Base-by-base conservation (phyloP, 768 basidiomycete genomes). In the Lentinus tigrinus region DNA sequence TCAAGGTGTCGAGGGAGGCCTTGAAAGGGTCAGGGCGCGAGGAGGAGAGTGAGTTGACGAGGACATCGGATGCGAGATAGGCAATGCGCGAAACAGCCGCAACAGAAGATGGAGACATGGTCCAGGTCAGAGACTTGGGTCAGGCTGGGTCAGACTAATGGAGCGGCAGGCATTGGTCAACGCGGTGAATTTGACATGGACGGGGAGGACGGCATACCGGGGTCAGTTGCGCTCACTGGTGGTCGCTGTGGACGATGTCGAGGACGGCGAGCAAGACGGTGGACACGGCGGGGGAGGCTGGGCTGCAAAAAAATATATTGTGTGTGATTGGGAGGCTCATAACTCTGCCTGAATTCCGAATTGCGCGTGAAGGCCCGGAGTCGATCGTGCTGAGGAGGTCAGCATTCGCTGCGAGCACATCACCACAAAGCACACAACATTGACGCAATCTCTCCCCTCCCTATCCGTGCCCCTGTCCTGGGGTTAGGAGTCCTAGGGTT, bases 21-120 rank as follows among this genome's bases (percentile, higher is more conserved):
- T 75, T 63, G 68, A 83, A 85, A 40, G 67, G 59, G 0, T 82
- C 85, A 31, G 63, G 63, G 4, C 64, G 68, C 13, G 78, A 75
- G 34, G 75, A 68, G 3, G 83, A 78, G 42, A 79, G 80, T 3
- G 83, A 78, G 62, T 89, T 80, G 42, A 93, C 73, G 16, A 91
- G 64, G 46, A 81, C 72, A 64, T 89, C 88, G 8, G 91, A 89
- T 27, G 85, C 78, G 28, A 89, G 72, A 69, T 81, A 85, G n/a
- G 85, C 88, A 59, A 92, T 79, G 34, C 89, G 85, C 39, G 87
- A 81, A 54, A 89, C 86, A 5, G 80, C 65, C 13, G 66, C 54
- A 46, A 73, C 63, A 1, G 76, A 61, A 26, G 67, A 57, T 52
- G 57, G 47, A 34, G 54, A 40, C 58, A 61, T 65, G 51, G 40